Base-by-base conservation (phyloP, 345 rosid species). In the Salix brachista region DNA sequence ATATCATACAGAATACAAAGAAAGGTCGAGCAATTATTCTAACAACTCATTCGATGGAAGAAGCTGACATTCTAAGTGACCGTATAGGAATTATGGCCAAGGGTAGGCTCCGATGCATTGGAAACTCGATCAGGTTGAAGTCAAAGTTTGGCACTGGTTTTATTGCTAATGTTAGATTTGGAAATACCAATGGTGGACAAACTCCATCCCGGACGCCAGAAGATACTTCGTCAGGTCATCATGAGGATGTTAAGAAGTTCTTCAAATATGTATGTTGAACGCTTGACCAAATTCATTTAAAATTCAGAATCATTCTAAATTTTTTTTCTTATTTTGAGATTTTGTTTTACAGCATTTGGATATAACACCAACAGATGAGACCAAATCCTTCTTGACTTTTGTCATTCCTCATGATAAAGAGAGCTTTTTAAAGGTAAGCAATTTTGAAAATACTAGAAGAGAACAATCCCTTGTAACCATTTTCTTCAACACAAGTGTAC, bases 1-100 rank as follows among this genome's bases (percentile, higher is more conserved):
- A 95, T 81, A 90, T 91, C 50, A 95, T 93, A 83, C 92, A 90
- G 85, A 80, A 83, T 77, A 87, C 97, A 23, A 93, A 95, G 83
- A 89, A 88, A 83, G 99, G 96, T 0, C 93, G 94, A 10, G 94
- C 93, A 74, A 91, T 95, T 81, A 77, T 95, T 69, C 77, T 93
- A 65, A 95, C 96, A 9, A 95, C 99, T 13, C 97, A 95, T 88
- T 95, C 99, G 1, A 90, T 90, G 97, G 99, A 95, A 82, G 97
- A 95, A 86, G 97, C 97, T 54, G 99, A 90, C 77, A 88, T 91
- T 67, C 77, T 95, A 71, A 87, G 99, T 83, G 99, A 95, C 81
- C 92, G 93, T 44, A 93, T 93, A 54, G 93, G 93, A 77, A 95
- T 93, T 67, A 90, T 95, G 99, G 97, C 97, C 70, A 93, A 93